phyloP scores from a whole-genome alignment of 2,329 filamentous ascomycete genomes.

The Exophiala phaeomuriformis region DNA sequence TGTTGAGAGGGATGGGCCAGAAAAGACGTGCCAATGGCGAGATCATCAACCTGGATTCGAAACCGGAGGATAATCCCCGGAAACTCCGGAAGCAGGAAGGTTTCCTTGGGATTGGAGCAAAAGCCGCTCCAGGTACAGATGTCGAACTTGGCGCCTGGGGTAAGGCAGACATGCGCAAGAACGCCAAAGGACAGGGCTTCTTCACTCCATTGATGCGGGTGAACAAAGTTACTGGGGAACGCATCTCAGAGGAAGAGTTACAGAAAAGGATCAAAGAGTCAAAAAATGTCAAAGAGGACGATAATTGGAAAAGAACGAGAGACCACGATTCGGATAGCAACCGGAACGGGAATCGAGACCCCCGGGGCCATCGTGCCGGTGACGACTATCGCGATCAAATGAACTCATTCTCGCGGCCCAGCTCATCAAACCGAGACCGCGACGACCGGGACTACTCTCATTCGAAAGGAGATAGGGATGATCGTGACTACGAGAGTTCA shows the following conservation, averaged over 20 bases:
- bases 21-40: constrained; percentile 57
- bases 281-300: constrained; percentile 38
- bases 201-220: constrained; percentile 57
- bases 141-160: constrained; percentile 77
- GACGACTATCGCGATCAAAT: constrained; percentile 35
- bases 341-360: constrained; percentile 32
- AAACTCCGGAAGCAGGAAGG: constrained; percentile 64
- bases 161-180: constrained; percentile 50
- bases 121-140: constrained; percentile 47
- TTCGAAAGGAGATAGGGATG: constrained; percentile 20
- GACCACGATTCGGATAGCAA: constrained; percentile 40
- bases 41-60: constrained; percentile 37
- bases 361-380: constrained; percentile 27
- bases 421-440: constrained; percentile 33
- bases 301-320: constrained; percentile 41
- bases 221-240: constrained; percentile 56
- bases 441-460: constrained; percentile 27
- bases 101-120: constrained; percentile 81
- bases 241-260: constrained; percentile 56
- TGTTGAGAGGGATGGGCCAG: constrained; percentile 93
- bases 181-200: constrained; percentile 44
- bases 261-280: constrained; percentile 45
- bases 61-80: constrained; percentile 34
- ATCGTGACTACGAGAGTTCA: constrained; percentile 25
- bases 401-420: constrained; percentile 35